A percentile compares a stretch with the other conserved stretches of the same genome.
These are phyloP conservation scores for Nepenthes gracilis DNA, from an alignment of 148 eudicot genomes.

Conservation along the genomic window DNA sequence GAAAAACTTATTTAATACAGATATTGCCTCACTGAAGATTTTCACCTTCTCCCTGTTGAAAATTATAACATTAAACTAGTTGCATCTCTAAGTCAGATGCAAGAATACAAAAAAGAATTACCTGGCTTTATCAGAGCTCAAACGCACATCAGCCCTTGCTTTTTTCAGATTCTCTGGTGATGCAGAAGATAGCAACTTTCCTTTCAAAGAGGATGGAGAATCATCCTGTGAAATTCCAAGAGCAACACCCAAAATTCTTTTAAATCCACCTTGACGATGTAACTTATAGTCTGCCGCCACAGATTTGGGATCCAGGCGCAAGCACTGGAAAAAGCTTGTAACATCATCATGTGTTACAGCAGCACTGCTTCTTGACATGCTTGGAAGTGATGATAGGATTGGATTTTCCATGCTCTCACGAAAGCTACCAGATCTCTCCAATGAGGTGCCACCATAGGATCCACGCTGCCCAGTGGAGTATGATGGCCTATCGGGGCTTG, in stretches of 20 bases:
- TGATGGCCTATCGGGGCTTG: conserved; percentile 47
- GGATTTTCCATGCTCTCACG: conserved; percentile 55
- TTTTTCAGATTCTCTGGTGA: conserved; percentile 36
- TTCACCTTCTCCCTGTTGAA: conserved; percentile 46
- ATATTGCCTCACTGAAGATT: conserved; percentile 35
- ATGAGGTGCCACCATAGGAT: conserved; percentile 25
- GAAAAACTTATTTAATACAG: conserved; percentile 46
- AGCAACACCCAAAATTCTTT: conserved; percentile 27
- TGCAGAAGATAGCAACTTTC: conserved; percentile 9
- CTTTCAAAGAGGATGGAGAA: conserved; percentile 22
- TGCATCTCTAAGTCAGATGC: background rate
- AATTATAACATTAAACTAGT: conserved; percentile 4
- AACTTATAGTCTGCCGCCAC: conserved; percentile 32
- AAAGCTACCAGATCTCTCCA: conserved; percentile 60
- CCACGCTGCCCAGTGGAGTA: conserved; percentile 40
- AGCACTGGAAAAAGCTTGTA: conserved; percentile 39
- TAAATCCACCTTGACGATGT: conserved; percentile 32
- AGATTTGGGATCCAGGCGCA: conserved; percentile 45
- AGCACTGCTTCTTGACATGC: conserved; percentile 52
- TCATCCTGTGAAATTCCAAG: conserved; percentile 45
- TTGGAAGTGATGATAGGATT: conserved; percentile 43
- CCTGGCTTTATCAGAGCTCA: conserved; percentile 43
- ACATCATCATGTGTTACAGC: conserved; percentile 42
- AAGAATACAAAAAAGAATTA: conserved; percentile 14
- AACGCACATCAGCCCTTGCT: conserved; percentile 38